phyloP scores from a whole-genome alignment of 2,329 filamentous ascomycete species.

The Teratosphaeria epicoccoides region DNA sequence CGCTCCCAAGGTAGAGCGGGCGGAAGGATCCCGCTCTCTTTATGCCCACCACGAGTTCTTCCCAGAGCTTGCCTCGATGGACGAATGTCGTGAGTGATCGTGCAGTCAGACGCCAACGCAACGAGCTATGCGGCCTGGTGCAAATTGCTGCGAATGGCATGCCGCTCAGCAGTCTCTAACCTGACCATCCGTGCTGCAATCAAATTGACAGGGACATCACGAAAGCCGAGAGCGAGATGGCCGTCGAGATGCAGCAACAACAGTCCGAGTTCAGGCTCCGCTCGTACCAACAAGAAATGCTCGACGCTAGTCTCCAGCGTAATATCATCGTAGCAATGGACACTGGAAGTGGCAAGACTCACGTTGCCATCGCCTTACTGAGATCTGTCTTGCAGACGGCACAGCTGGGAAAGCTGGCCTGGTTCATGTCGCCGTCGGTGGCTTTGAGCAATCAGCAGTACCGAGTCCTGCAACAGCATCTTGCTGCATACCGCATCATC shows the following conservation, averaged over 20 bases:
- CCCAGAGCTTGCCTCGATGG: too few relatives aligned
- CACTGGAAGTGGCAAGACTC: slow-evolving; percentile 40
- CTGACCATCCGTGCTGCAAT: too few relatives aligned
- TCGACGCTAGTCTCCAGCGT: slow-evolving; percentile 32
- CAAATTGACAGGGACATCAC: too few relatives aligned
- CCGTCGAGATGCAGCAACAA: not conserved
- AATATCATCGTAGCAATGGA: slow-evolving; percentile 42
- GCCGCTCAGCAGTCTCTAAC: too few relatives aligned
- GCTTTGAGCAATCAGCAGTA: slow-evolving; percentile 37
- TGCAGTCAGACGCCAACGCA: too few relatives aligned
- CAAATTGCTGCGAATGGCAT: too few relatives aligned
- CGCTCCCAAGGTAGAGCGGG: too few relatives aligned
- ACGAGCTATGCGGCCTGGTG: too few relatives aligned
- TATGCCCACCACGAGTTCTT: too few relatives aligned
- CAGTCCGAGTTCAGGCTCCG: slow-evolving; percentile 15
- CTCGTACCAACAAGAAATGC: slow-evolving; percentile 41
- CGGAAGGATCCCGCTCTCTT: too few relatives aligned
- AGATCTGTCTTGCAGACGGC: slow-evolving; percentile 32
- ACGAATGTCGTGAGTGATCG: too few relatives aligned
- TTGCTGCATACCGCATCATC: slow-evolving; percentile 45
- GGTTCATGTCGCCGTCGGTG: slow-evolving; percentile 38
- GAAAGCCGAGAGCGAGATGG: too few relatives aligned
- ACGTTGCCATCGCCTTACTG: slow-evolving; percentile 37
- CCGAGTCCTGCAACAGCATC: slow-evolving; percentile 23
- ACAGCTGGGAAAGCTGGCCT: slow-evolving; percentile 29